These are phyloP conservation scores for Hygrophorus russula DNA, from an alignment of 768 basidiomycete species.

Conservation along the genomic window DNA sequence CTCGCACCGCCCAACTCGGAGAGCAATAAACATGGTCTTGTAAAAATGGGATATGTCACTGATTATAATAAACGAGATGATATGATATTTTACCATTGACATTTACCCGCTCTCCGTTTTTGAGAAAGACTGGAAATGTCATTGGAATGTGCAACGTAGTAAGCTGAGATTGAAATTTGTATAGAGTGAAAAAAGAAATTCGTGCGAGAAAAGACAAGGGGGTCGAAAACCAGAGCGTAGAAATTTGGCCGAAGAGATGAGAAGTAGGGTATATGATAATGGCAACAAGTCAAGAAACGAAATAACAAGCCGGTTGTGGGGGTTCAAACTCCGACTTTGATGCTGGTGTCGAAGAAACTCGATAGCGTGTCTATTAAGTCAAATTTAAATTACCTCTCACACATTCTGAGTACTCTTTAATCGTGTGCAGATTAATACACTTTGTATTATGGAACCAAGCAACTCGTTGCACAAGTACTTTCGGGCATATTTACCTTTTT, in stretches of 20 bases:
- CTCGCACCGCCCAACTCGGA: constrained; percentile 82
- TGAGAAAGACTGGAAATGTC: constrained; percentile 51
- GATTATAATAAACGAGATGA: constrained; percentile 8
- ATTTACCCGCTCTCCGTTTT: constrained; percentile 78
- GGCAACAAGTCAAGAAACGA: constrained; percentile 12
- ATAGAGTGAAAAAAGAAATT: constrained; percentile 20
- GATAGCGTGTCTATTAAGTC: too few relatives aligned
- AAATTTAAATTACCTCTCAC: too few relatives aligned
- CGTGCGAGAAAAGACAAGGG: constrained; percentile 10
- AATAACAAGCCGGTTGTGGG: constrained; percentile 7
- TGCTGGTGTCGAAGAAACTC: background rate
- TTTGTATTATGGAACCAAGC: too few relatives aligned
- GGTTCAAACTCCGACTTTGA: background rate
- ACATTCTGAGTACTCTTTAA: too few relatives aligned
- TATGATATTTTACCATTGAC: constrained; percentile 58
- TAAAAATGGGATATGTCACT: constrained; percentile 24
- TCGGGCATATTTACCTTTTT: background rate
- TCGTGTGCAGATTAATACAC: too few relatives aligned
- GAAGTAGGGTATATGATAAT: constrained; percentile 8
- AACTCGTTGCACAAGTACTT: background rate
- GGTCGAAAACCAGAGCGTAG: constrained; percentile 2
- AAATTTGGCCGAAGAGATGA: background rate
- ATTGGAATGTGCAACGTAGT: constrained; percentile 17
- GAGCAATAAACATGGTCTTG: constrained; percentile 97
- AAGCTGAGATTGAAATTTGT: constrained; percentile 22